These are phyloP conservation scores for Dionaea muscipula DNA, from an alignment of 179 eudicot genomes.

Conservation along the genomic window DNA sequence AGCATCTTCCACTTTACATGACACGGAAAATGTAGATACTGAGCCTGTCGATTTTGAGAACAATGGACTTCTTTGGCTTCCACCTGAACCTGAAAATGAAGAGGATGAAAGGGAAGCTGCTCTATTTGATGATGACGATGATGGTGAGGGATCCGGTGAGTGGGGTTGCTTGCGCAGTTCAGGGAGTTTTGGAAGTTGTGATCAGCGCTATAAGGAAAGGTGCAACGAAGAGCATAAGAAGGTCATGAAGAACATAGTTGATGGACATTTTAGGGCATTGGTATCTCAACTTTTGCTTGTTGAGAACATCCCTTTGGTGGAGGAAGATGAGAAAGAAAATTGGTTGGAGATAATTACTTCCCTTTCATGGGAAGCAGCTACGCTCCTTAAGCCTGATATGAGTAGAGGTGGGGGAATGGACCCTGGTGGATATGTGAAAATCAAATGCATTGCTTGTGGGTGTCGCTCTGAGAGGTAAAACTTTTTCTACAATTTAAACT, in stretches of 20 bases:
- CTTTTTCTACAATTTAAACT: background rate
- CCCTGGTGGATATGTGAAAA: conserved; percentile 96
- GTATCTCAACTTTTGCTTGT: conserved; percentile 91
- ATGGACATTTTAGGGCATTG: conserved; percentile 90
- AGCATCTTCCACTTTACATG: conserved; percentile 53
- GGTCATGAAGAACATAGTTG: conserved; percentile 74
- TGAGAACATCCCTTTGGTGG: conserved; percentile 66
- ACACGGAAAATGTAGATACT: conserved; percentile 40
- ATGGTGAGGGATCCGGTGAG: conserved; percentile 53
- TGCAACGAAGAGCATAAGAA: conserved; percentile 76
- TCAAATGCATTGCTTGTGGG: conserved; percentile 88
- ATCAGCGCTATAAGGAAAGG: conserved; percentile 37
- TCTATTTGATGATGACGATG: conserved; percentile 53
- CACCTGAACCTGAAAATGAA: conserved; percentile 97
- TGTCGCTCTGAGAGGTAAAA: conserved; percentile 70
- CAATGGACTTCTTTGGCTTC: conserved; percentile 88
- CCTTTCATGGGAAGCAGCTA: conserved; percentile 96
- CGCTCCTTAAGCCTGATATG: conserved; percentile 79
- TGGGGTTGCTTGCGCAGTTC: conserved; percentile 63
- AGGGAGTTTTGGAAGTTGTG: conserved; percentile 67
- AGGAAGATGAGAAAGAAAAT: conserved; percentile 55
- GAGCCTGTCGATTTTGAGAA: conserved; percentile 94
- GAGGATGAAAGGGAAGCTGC: conserved; percentile 65
- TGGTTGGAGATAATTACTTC: conserved; percentile 92
- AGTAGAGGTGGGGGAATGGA: conserved; percentile 99